Evolutionary conservation across 1,284 basidiomycete species (phyloP), one percentile per base, ranked within the genome.

Genomic region (Malassezia globosa): DNA sequence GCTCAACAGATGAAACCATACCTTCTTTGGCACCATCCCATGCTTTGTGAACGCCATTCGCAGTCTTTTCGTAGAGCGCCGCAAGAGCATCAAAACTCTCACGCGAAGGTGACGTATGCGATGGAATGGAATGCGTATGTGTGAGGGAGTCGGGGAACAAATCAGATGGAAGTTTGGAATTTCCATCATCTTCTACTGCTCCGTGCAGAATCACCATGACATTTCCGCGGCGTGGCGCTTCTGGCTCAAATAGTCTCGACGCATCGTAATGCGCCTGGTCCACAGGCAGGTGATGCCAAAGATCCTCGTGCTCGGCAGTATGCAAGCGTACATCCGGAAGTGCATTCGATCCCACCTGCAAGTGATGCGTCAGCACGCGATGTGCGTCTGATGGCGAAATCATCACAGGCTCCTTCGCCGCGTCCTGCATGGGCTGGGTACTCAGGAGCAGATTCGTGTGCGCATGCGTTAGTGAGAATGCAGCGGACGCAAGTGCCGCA

Each of bases 261-360:
- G 27, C 33, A 31, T 46, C 45, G 34, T 52, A 52, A n/a, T 37
- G n/a, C 6, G 40, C 44, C 21, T 18, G 6, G 24, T 52, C 50
- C 6, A 14, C 26, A 18, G 43, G 39, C 24, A 46, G 37, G 27
- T 52, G 50, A 21, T 52, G 44, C 50, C 50, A 52, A 6, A 52
- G 11, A n/a, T 41, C 6, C 4, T 36, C 26, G 6, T 23, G n/a
- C 8, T 24, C 25, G 24, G 35, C 34, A 23, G 5, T 33, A 13
- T 19, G 11, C 14, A 14, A 23, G 21, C 13, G 7, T 23, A 19
- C 11, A 18, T n/a, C 34, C 5, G 34, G 38, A 18, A 41, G 24
- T 11, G 14, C 16, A 4, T 26, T 13, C 13, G n/a, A 22, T 14
- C 36, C 19, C 18, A 42, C n/a, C n/a, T 37, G 35, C 18, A 52